Conservation (phyloP, 83 land plant species). For the Thuja plicata region DNA sequence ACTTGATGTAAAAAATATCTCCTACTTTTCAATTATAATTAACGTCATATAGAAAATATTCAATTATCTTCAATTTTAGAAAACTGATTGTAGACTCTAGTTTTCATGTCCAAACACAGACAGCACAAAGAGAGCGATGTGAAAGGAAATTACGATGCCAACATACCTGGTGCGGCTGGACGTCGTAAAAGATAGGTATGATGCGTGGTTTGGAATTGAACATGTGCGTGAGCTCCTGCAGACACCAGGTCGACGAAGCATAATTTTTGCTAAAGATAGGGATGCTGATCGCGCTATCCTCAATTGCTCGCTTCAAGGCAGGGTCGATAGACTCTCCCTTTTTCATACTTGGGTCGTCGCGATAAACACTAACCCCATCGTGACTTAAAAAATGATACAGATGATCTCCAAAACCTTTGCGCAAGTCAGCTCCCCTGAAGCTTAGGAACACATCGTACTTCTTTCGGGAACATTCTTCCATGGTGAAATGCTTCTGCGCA, state of each 20-base stretch:
- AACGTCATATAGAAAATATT: too few species aligned
- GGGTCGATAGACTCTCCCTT: not conserved
- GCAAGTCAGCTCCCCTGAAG: not conserved
- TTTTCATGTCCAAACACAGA: too few species aligned
- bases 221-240: not conserved
- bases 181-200: not conserved
- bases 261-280: slow-evolving; percentile 1
- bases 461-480: not conserved
- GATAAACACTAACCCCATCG: not conserved
- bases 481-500: too few species aligned
- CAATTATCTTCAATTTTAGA: too few species aligned
- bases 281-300: not conserved
- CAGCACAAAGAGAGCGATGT: too few species aligned
- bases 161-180: not conserved
- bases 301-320: not conserved
- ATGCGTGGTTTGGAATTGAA: not conserved
- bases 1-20: too few species aligned
- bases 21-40: too few species aligned
- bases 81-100: too few species aligned
- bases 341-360: not conserved
- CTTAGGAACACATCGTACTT: slow-evolving; percentile 7
- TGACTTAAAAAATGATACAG: not conserved
- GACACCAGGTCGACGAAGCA: not conserved
- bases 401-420: not conserved
- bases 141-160: too few species aligned